Percentiles rank a stretch among this genome's conserved stretches.
Evolutionary conservation across 805 yeast species (phyloP).

Genomic region (Lipomyces lipofer): DNA sequence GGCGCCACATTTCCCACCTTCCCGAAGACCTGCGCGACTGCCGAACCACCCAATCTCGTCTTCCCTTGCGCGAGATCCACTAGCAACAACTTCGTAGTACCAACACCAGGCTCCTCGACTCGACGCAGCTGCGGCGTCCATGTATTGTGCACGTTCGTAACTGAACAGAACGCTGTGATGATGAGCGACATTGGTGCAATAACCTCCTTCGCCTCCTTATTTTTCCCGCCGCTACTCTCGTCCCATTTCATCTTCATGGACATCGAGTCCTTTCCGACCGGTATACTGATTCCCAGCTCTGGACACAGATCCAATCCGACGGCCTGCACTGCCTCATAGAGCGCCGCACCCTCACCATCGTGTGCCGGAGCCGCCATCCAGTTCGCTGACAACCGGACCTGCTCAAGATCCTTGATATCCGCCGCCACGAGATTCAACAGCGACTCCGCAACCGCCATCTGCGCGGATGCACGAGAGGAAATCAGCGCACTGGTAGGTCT

Average conservation of each 20-base stretch:
- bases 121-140: slow-evolving; percentile 84
- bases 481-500: slow-evolving; percentile 87
- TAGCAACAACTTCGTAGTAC: slow-evolving; percentile 56
- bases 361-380: slow-evolving; percentile 99
- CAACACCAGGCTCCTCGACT: slow-evolving; percentile 49
- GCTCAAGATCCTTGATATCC: slow-evolving; percentile 70
- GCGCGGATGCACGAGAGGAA: slow-evolving; percentile 86
- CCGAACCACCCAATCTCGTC: slow-evolving; percentile 83
- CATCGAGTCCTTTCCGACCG: slow-evolving; percentile 99
- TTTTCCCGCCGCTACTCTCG: slow-evolving; percentile 39
- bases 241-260: slow-evolving; percentile 98
- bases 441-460: slow-evolving; percentile 94
- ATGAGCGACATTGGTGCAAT: slow-evolving; percentile 92
- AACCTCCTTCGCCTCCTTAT: slow-evolving; percentile 62
- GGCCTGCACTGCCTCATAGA: slow-evolving; percentile 96
- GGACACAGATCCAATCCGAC: slow-evolving; percentile 94
- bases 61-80: slow-evolving; percentile 71
- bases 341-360: slow-evolving; percentile 90
- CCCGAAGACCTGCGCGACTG: slow-evolving; percentile 88
- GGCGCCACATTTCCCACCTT: slow-evolving; percentile 85
- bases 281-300: slow-evolving; percentile 83
- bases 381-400: slow-evolving; percentile 88
- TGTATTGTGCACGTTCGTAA: slow-evolving; percentile 76
- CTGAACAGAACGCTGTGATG: slow-evolving; percentile 90
- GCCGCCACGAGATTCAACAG: slow-evolving; percentile 86